These are phyloP conservation scores for Aspergillus flavus DNA, from an alignment of 2,329 filamentous ascomycete species.

Conservation along the genomic window DNA sequence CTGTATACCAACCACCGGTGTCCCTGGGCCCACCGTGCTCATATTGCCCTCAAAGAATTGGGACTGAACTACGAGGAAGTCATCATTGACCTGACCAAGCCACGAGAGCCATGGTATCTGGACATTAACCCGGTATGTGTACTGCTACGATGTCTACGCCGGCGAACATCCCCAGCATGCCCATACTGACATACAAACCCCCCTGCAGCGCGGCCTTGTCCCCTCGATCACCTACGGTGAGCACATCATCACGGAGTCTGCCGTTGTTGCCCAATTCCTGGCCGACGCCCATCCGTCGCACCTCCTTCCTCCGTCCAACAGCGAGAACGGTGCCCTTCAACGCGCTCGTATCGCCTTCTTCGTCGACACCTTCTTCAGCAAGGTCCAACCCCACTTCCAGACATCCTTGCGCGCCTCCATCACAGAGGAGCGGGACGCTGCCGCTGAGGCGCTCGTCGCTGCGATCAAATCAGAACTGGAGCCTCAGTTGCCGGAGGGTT, in stretches of 20 bases:
- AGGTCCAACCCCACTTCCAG: constrained; percentile 56
- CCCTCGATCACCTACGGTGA: constrained; percentile 69
- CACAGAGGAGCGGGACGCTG: constrained; percentile 53
- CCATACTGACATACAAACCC: background rate
- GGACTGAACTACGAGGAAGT: constrained; percentile 69
- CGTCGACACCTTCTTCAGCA: constrained; percentile 68
- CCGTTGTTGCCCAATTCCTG: constrained; percentile 71
- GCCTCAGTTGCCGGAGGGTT: constrained; percentile 59
- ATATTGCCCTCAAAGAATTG: constrained; percentile 70
- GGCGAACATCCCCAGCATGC: background rate
- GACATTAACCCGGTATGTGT: constrained; percentile 67
- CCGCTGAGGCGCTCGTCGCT: constrained; percentile 56
- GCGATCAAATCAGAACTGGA: constrained; percentile 71
- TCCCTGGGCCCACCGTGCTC: constrained; percentile 75
- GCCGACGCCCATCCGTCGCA: constrained; percentile 70
- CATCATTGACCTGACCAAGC: constrained; percentile 69
- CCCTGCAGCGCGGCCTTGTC: constrained; percentile 66
- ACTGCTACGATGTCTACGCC: background rate
- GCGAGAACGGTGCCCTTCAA: constrained; percentile 58
- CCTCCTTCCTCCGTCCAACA: constrained; percentile 59
- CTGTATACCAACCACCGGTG: constrained; percentile 72
- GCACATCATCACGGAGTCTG: constrained; percentile 73
- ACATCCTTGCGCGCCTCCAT: constrained; percentile 52
- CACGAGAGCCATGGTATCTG: constrained; percentile 73
- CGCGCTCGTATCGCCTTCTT: constrained; percentile 73